A percentile compares a stretch with the other conserved stretches of the same genome.
phyloP scores from a whole-genome alignment of 805 yeast genomes.

The Saturnispora mendoncae region DNA sequence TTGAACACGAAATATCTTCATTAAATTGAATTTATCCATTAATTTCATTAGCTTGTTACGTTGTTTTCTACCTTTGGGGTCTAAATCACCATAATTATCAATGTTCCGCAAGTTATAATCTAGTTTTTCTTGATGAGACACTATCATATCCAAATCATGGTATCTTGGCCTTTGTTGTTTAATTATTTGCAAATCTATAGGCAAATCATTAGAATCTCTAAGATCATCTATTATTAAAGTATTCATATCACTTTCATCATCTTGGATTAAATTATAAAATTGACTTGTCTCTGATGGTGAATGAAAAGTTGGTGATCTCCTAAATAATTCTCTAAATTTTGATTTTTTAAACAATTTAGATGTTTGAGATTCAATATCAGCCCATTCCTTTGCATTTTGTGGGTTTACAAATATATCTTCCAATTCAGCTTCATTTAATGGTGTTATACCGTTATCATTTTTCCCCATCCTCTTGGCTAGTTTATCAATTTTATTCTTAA shows the following conservation, averaged over 20 bases:
- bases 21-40: conserved; percentile 9
- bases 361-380: conserved; percentile 8
- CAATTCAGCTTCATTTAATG: conserved; percentile 20
- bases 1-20: conserved; percentile 13
- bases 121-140: conserved; percentile 25
- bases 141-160: conserved; percentile 22
- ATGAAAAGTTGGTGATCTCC: not conserved
- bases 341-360: conserved; percentile 4
- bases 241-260: conserved; percentile 6
- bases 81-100: conserved; percentile 12
- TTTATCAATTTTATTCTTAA: conserved; percentile 17
- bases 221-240: conserved; percentile 27
- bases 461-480: conserved; percentile 10
- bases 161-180: conserved; percentile 4
- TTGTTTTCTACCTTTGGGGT: conserved; percentile 8
- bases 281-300: conserved; percentile 2
- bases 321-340: conserved; percentile 5
- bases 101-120: conserved; percentile 24
- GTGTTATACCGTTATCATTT: conserved; percentile 12
- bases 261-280: conserved; percentile 5
- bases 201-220: conserved; percentile 21
- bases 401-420: conserved; percentile 15
- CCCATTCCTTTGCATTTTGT: conserved; percentile 10
- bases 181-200: conserved; percentile 23
- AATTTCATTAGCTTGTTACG: conserved; percentile 1